Evolutionary conservation across 202 grass and related monocot species (phyloP).

Genomic region (Eragrostis tef): DNA sequence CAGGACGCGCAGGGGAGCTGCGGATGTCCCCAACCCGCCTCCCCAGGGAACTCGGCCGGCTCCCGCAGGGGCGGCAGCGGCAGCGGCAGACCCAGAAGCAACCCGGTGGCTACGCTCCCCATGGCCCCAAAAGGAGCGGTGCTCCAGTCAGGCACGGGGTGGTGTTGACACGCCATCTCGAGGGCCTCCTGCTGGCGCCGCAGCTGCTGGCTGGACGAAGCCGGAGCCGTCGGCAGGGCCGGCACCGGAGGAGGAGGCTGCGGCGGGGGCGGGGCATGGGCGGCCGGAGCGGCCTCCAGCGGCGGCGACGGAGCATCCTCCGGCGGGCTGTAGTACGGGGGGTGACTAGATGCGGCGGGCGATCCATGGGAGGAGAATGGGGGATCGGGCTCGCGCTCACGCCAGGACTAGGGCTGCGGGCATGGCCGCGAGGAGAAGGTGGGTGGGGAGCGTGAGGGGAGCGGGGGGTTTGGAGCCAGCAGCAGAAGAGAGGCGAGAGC

Average conservation of each 20-base stretch:
- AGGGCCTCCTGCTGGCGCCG: constrained; percentile 53
- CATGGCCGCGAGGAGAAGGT: constrained; percentile 38
- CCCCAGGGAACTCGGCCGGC: constrained; percentile 63
- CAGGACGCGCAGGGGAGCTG: constrained; percentile 59
- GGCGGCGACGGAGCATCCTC: constrained; percentile 18
- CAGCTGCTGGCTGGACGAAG: constrained; percentile 6
- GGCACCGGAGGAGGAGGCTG: not conserved
- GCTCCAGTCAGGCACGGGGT: constrained; percentile 39
- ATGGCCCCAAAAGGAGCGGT: not conserved
- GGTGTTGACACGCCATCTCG: constrained; percentile 47
- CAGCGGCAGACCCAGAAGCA: constrained; percentile 29
- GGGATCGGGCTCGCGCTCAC: constrained; percentile 44
- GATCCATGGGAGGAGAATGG: constrained; percentile 58
- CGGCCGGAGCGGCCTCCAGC: constrained; percentile 1
- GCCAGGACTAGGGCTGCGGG: constrained; percentile 9
- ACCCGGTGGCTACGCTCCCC: constrained; percentile 8
- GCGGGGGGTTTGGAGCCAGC: constrained; percentile 3
- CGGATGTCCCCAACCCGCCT: constrained; percentile 61
- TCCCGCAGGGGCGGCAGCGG: constrained; percentile 6
- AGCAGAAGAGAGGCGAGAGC: constrained; percentile 33
- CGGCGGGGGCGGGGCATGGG: not conserved
- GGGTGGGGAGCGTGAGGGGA: constrained; percentile 10
- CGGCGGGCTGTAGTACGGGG: constrained; percentile 41
- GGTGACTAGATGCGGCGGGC: constrained; percentile 66
- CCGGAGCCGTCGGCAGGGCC: not conserved